Base-by-base conservation (phyloP, 768 basidiomycete species). In the Ramaria rubella region DNA sequence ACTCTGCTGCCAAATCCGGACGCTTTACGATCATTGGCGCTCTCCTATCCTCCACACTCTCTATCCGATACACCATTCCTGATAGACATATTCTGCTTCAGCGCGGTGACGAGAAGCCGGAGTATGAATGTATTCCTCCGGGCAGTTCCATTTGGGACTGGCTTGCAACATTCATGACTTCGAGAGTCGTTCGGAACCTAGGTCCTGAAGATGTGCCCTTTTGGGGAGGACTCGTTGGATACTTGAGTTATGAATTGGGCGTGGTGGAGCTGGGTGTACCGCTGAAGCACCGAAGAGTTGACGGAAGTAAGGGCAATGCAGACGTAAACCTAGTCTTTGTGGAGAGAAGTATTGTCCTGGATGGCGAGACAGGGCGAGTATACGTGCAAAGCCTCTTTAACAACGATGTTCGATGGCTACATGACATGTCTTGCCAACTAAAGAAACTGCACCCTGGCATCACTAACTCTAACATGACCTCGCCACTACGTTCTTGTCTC, bases 191-290 rank as follows among this genome's bases (percentile, higher is more conserved):
- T 8, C 58, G 62, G 23, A 75, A 38, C 21, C 58, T 75, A 23
- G 86, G 87, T 3, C 63, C 63, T 40, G 61, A 73, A 6, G 75
- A 81, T 9, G 67, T 82, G 43, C 90, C 89, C 0, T 92, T 92
- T 67, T 90, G 89, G 87, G 90, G 89, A 33, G 90, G 90, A 23
- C 72, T 92, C 14, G 69, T 91, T 23, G 90, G 90, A 8, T 82
- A 79, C 58, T 70, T 92, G 58, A 87, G 86, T 62, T 93, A 92
- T 64, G 90, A 91, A 67, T 73, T 90, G 17, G 90, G 89, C 12
- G 77, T 84, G 5, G 70, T 77, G 43, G 74, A 80, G 6, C 68
- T 90, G 24, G 66, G 72, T 21, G 71, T 85, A 49, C 69, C 75
- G 53, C 66, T 76, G 26, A 69, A 68, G 34, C 62, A 66, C 56